Evolutionary conservation across 2,329 filamentous ascomycete species (phyloP), one percentile per base, ranked within the genome.

Genomic region (Scopulariopsis brevicaulis): DNA sequence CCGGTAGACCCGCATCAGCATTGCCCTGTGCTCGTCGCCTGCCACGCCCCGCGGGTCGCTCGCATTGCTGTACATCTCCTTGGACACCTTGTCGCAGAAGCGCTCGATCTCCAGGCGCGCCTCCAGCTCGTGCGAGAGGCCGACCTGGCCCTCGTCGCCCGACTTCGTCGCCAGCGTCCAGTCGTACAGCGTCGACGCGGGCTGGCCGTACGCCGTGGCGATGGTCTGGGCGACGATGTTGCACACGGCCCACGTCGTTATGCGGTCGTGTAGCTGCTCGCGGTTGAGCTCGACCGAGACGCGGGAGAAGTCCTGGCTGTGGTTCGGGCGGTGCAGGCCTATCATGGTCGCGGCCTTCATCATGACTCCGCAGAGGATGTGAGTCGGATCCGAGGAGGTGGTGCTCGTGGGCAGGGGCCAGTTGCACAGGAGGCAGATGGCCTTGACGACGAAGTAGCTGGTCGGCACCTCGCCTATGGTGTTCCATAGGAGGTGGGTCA

Each of bases 271-370:
- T 59, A 92, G 81, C 65, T 92, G 88, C 66, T 92, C 88, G 65
- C 86, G 86, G 64, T 88, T 87, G 46, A 93, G 75, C 63, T 91
- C 85, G 35, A 89, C 78, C 1, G 83, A 86, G 32, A 88, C 85
- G 55, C 88, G 77, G 1, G 87, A 90, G 68, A 93, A 94, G 69
- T 93, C 89, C 68, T 92, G 87, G 52, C 88, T 89, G 68, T 92
- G 85, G 58, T 86, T 90, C 14, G 89, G 89, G 54, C 89, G 82
- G 66, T 94, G 89, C 57, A 94, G 77, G 22, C 89, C 89, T 63
- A 92, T 90, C 63, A 90, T 88, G 63, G 90, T 91, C 10, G 89
- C 89, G 24, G 89, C 83, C 72, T 92, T 90, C 83, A 93, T 91
- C 87, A 93, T 90, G 61, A 90, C 83, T 56, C 89, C 89, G 63